phyloP scores from a whole-genome alignment of 495 filamentous ascomycete genomes.

The Bryoglossum gracile region DNA sequence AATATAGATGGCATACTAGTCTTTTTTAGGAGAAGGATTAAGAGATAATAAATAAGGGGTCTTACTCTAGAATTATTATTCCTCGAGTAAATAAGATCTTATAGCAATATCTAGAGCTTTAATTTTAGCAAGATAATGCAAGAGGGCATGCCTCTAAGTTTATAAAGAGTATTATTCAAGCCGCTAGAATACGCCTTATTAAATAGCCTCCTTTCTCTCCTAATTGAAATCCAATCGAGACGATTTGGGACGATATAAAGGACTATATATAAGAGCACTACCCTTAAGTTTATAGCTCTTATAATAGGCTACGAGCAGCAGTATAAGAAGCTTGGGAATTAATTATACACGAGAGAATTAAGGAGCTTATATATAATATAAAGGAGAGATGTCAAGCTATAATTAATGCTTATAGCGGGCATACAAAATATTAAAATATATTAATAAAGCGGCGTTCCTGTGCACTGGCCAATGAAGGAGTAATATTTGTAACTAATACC shows the following conservation, averaged over 20 bases:
- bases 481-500: no score
- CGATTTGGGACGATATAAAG: slow-evolving; percentile 8
- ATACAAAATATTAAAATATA: slow-evolving; percentile 13
- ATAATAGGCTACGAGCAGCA: slow-evolving; percentile 4
- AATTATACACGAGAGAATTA: slow-evolving; percentile 8
- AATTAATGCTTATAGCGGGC: slow-evolving; percentile 3
- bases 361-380: no score
- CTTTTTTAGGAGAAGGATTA: slow-evolving; percentile 18
- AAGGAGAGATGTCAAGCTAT: slow-evolving; percentile 7
- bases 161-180: neutral
- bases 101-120: slow-evolving; percentile 2
- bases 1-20: slow-evolving; percentile 1
- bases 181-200: neutral
- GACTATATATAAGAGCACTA: slow-evolving; percentile 6
- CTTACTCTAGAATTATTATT: slow-evolving; percentile 5
- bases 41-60: slow-evolving; percentile 4
- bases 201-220: slow-evolving; percentile 1
- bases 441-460: no score
- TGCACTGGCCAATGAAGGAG: no score
- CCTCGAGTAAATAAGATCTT: slow-evolving; percentile 6
- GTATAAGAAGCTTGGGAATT: slow-evolving; percentile 14
- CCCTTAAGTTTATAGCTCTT: slow-evolving; percentile 4
- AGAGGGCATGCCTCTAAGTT: neutral
- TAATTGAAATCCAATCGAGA: slow-evolving; percentile 10
- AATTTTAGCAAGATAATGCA: slow-evolving; percentile 4